Evolutionary conservation across 2,329 filamentous ascomycete species (phyloP).

Genomic region (Aspergillus thermomutatus): DNA sequence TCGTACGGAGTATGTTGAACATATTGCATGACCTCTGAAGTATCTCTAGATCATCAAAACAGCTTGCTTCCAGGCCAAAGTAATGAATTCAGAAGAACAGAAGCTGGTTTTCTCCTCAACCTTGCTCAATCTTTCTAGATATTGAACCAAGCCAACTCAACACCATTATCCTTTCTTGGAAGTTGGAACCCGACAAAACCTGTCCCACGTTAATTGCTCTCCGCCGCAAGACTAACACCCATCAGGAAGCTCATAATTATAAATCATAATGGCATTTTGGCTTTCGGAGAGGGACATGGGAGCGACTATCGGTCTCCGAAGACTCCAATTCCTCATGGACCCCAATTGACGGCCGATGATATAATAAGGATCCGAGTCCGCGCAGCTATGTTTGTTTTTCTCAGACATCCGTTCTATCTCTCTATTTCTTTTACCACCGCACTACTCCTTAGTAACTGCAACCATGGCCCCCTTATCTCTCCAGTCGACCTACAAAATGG

Average conservation of each 20-base stretch:
- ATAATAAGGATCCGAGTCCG: background rate
- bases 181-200: background rate
- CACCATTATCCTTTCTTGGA: background rate
- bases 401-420: background rate
- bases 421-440: background rate
- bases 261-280: background rate
- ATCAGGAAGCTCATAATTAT: background rate
- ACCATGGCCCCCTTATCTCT: constrained; percentile 27
- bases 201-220: background rate
- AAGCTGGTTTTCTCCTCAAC: background rate
- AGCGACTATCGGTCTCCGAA: background rate
- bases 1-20: background rate
- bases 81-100: background rate
- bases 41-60: too few species aligned
- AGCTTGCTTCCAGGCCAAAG: background rate
- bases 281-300: background rate
- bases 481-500: constrained; percentile 37
- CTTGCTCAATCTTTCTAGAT: background rate
- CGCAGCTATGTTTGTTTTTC: background rate
- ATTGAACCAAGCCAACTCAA: background rate
- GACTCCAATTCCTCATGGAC: background rate
- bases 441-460: background rate
- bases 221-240: background rate
- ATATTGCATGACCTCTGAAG: background rate
- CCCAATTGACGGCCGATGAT: background rate